Evolutionary conservation across 2,329 filamentous ascomycete genomes (phyloP).

Genomic region (Fusarium torulosum): DNA sequence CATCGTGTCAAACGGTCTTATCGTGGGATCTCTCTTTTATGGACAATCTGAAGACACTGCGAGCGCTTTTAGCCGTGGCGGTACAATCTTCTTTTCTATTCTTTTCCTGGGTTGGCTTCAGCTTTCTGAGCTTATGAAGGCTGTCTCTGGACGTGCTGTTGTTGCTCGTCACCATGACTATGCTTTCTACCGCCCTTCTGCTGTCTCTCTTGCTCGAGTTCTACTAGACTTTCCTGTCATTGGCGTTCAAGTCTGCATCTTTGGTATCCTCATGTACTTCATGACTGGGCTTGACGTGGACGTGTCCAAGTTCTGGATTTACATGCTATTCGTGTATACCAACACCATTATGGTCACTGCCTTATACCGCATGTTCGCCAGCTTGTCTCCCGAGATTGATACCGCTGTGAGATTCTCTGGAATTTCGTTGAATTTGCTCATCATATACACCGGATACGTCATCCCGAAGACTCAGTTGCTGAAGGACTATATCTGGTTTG

Average conservation of each 20-base stretch:
- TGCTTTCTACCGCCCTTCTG: conserved; percentile 65
- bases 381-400: conserved; percentile 69
- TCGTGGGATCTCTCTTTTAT: conserved; percentile 85
- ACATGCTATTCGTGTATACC: conserved; percentile 70
- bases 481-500: conserved; percentile 74
- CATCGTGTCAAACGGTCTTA: conserved; percentile 78
- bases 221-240: conserved; percentile 71
- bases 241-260: conserved; percentile 72
- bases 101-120: conserved; percentile 74
- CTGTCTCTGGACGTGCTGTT: conserved; percentile 77
- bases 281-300: conserved; percentile 76
- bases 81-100: conserved; percentile 62
- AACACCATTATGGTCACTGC: conserved; percentile 67
- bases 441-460: conserved; percentile 75
- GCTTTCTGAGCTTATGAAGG: conserved; percentile 81
- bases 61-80: conserved; percentile 70
- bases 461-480: conserved; percentile 68
- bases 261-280: conserved; percentile 80
- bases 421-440: conserved; percentile 68
- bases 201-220: conserved; percentile 67
- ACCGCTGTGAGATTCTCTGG: conserved; percentile 71
- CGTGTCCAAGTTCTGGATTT: conserved; percentile 75
- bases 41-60: conserved; percentile 69
- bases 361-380: conserved; percentile 66
- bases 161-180: conserved; percentile 61